phyloP scores from a whole-genome alignment of 2,329 filamentous ascomycete genomes.

The Cercospora janseana region DNA sequence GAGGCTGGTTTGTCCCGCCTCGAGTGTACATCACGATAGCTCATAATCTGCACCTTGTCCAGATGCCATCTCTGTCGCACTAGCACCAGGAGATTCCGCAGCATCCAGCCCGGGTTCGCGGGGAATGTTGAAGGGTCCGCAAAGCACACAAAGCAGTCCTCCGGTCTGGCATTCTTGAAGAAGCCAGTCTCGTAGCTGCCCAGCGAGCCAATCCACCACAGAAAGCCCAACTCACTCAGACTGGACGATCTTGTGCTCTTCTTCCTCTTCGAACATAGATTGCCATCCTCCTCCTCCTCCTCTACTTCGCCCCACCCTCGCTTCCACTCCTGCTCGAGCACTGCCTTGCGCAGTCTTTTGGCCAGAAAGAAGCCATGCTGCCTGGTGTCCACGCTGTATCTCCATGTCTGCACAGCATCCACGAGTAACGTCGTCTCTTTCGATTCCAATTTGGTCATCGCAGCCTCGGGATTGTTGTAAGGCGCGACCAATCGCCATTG shows the following conservation, averaged over 20 bases:
- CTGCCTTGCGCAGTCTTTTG: slow-evolving; percentile 61
- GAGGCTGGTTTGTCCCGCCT: slow-evolving; percentile 78
- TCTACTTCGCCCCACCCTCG: slow-evolving; percentile 29
- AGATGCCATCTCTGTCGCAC: slow-evolving; percentile 79
- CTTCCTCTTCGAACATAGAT: slow-evolving; percentile 38
- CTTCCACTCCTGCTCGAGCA: slow-evolving; percentile 39
- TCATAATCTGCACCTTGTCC: slow-evolving; percentile 75
- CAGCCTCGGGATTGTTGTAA: slow-evolving; percentile 36
- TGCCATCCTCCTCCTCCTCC: slow-evolving; percentile 36
- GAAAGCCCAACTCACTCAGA: slow-evolving; percentile 60
- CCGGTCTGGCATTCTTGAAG: slow-evolving; percentile 68
- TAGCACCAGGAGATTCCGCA: slow-evolving; percentile 83
- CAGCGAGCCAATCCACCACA: slow-evolving; percentile 75
- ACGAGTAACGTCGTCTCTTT: slow-evolving; percentile 76
- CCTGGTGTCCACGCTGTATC: slow-evolving; percentile 73
- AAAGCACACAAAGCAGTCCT: slow-evolving; percentile 81
- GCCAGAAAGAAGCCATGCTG: slow-evolving; percentile 97
- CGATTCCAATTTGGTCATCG: slow-evolving; percentile 55
- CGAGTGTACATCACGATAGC: slow-evolving; percentile 80
- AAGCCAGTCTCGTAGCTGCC: slow-evolving; percentile 82
- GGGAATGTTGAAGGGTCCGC: slow-evolving; percentile 89
- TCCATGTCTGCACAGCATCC: slow-evolving; percentile 83
- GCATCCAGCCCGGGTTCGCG: slow-evolving; percentile 84
- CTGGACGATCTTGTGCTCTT: slow-evolving; percentile 52
- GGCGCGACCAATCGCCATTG: slow-evolving; percentile 65